Conservation (phyloP, 805 yeast genomes). For the Saturnispora saitoi region DNA sequence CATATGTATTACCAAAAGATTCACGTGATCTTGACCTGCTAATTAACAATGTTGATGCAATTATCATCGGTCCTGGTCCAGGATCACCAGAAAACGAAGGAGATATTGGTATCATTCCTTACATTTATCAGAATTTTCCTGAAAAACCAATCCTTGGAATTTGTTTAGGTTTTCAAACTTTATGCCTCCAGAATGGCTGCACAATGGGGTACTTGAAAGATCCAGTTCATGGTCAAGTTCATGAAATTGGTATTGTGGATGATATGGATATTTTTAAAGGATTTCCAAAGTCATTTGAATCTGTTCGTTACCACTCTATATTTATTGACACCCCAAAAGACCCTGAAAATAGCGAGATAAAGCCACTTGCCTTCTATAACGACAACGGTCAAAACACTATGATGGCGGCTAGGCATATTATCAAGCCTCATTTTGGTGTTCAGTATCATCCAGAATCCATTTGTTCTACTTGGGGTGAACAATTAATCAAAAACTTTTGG, state of each 20-base stretch:
- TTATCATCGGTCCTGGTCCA: slow-evolving; percentile 95
- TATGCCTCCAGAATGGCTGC: slow-evolving; percentile 56
- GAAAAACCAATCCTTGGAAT: slow-evolving; percentile 75
- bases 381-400: slow-evolving; percentile 32
- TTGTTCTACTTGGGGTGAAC: slow-evolving; percentile 62
- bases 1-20: slow-evolving; percentile 30
- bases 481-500: slow-evolving; percentile 58
- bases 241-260: slow-evolving; percentile 31
- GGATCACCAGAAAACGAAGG: slow-evolving; percentile 63
- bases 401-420: slow-evolving; percentile 70
- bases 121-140: slow-evolving; percentile 35
- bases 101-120: slow-evolving; percentile 69
- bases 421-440: slow-evolving; percentile 76
- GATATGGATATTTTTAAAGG: slow-evolving; percentile 33
- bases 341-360: slow-evolving; percentile 21
- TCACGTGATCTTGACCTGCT: slow-evolving; percentile 32
- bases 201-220: slow-evolving; percentile 41
- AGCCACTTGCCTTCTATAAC: slow-evolving; percentile 57
- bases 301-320: slow-evolving; percentile 87
- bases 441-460: slow-evolving; percentile 97
- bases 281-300: slow-evolving; percentile 39
- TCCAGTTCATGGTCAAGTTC: slow-evolving; percentile 83
- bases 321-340: slow-evolving; percentile 32
- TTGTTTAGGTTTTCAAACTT: slow-evolving; percentile 85
- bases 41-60: slow-evolving; percentile 54